Conservation (phyloP, 2,329 filamentous ascomycete genomes). For the Tolypocladium sp. region DNA sequence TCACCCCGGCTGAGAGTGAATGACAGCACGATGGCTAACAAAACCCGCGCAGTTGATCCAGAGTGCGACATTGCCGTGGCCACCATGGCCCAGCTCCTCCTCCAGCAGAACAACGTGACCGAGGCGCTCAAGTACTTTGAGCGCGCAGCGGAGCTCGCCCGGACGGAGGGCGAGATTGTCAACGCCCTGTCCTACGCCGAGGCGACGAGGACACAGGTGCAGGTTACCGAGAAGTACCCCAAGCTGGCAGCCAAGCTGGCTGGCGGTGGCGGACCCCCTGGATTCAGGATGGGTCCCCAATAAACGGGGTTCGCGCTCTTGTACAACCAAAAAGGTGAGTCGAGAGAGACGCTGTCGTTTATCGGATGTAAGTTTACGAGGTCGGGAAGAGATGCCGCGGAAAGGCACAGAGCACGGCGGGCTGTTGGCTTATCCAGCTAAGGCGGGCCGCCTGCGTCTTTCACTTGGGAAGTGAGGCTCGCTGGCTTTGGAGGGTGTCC, state of each 20-base stretch:
- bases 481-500: not conserved
- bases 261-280: conserved; percentile 22
- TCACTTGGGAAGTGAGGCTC: not conserved
- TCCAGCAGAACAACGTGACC: conserved; percentile 95
- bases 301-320: conserved; percentile 4
- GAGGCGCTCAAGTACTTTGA: conserved; percentile 96
- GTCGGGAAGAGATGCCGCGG: not conserved
- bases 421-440: not conserved
- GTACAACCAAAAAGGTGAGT: not conserved
- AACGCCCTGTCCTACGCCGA: conserved; percentile 96
- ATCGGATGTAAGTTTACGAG: not conserved
- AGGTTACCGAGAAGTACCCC: conserved; percentile 82
- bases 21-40: conserved; percentile 21
- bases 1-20: not conserved
- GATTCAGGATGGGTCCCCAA: conserved; percentile 27
- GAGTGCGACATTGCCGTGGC: conserved; percentile 98
- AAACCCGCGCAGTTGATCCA: conserved; percentile 64
- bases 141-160: conserved; percentile 84
- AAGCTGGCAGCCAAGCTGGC: conserved; percentile 63
- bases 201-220: conserved; percentile 89
- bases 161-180: conserved; percentile 91
- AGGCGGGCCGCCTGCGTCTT: not conserved
- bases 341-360: not conserved
- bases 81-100: conserved; percentile 93
- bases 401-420: not conserved